A percentile compares a stretch with the other conserved stretches of the same genome.
These are phyloP conservation scores for Xylariaceae sp. DNA, from an alignment of 2,329 filamentous ascomycete species.

Conservation along the genomic window DNA sequence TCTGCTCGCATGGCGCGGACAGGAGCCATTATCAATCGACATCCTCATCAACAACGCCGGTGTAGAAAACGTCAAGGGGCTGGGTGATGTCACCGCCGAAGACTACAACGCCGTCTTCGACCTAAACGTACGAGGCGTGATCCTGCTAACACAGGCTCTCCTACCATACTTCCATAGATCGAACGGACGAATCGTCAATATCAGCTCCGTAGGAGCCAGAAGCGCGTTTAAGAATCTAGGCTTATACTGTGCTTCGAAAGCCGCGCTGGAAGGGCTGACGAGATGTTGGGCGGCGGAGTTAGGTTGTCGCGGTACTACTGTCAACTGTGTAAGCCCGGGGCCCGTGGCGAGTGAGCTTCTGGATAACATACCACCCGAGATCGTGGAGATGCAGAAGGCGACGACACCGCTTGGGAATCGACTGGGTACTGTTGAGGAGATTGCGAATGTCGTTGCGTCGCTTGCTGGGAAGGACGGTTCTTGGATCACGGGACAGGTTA, in stretches of 20 bases:
- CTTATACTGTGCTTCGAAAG: constrained; percentile 53
- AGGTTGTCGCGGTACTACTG: constrained; percentile 50
- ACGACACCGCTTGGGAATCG: constrained; percentile 47
- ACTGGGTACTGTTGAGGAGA: constrained; percentile 47
- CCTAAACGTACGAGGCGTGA: constrained; percentile 50
- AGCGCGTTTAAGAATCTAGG: constrained; percentile 40
- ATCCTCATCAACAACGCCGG: constrained; percentile 39
- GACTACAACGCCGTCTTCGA: constrained; percentile 51
- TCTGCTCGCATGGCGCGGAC: constrained; percentile 18
- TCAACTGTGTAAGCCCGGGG: constrained; percentile 56
- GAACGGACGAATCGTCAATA: constrained; percentile 51
- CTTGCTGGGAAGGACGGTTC: constrained; percentile 44
- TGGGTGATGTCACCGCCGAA: constrained; percentile 39
- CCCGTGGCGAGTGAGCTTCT: constrained; percentile 55
- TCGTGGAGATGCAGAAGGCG: constrained; percentile 45
- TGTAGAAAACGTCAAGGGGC: constrained; percentile 31
- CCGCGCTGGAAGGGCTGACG: constrained; percentile 55
- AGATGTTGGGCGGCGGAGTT: constrained; percentile 54
- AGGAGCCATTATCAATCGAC: constrained; percentile 23
- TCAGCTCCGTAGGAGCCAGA: constrained; percentile 49
- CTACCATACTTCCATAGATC: constrained; percentile 42
- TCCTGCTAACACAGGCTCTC: constrained; percentile 49
- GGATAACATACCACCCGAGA: constrained; percentile 43
- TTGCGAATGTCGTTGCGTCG: constrained; percentile 51
- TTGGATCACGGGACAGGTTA: constrained; percentile 50